A percentile compares a stretch with the other conserved stretches of the same genome.
These are phyloP conservation scores for Diplogelasinospora grovesii DNA, from an alignment of 495 filamentous ascomycete species.

Conservation along the genomic window DNA sequence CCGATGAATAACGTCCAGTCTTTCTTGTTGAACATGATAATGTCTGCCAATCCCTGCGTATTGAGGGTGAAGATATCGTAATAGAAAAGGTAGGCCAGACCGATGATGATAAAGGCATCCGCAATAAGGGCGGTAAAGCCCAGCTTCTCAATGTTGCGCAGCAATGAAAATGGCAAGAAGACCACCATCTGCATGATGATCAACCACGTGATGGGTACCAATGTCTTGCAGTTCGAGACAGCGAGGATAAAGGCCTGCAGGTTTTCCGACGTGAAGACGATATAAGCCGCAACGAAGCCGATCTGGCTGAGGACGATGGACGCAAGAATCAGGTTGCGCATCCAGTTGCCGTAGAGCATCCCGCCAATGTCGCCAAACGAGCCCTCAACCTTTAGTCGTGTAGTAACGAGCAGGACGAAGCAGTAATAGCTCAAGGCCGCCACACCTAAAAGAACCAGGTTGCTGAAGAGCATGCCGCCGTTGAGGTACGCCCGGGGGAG, in stretches of 20 bases:
- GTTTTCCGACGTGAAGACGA: constrained; percentile 95
- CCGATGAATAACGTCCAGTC: constrained; percentile 97
- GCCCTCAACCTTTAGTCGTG: constrained; percentile 72
- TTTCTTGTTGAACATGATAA: constrained; percentile 75
- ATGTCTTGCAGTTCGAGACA: constrained; percentile 72
- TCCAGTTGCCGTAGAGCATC: constrained; percentile 80
- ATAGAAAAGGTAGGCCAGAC: constrained; percentile 90
- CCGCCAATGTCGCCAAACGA: constrained; percentile 97
- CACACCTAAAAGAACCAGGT: constrained; percentile 75
- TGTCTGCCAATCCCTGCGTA: constrained; percentile 74
- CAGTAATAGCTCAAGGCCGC: constrained; percentile 88
- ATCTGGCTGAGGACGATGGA: constrained; percentile 93
- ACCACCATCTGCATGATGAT: constrained; percentile 90
- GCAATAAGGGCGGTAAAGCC: constrained; percentile 85
- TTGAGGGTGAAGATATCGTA: constrained; percentile 82
- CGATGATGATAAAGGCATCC: constrained; percentile 88
- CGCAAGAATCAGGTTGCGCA: constrained; percentile 77
- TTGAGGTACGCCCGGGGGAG: constrained; percentile 87
- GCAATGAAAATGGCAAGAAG: constrained; percentile 85
- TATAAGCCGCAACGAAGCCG: constrained; percentile 95
- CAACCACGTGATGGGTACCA: constrained; percentile 78
- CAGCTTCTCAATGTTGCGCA: constrained; percentile 93
- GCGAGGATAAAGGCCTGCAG: constrained; percentile 84
- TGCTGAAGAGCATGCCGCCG: constrained; percentile 95
- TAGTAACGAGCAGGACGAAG: constrained; percentile 86